Evolutionary conservation across 2,329 filamentous ascomycete genomes (phyloP), one percentile per base, ranked within the genome.

Genomic region (Phoma sp.): DNA sequence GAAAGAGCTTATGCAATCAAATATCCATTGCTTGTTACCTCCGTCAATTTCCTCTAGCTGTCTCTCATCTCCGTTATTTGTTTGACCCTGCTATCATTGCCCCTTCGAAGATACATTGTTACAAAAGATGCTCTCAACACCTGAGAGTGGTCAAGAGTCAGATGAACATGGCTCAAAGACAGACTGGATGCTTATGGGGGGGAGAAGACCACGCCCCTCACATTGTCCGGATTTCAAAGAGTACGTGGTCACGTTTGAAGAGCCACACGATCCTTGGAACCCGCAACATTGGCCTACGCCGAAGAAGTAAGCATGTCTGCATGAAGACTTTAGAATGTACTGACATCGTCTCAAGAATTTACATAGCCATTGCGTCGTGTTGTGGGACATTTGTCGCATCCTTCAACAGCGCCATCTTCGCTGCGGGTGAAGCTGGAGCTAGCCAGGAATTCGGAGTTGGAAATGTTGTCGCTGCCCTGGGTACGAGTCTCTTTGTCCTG

Each of bases 341-440:
- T 32, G n/a, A 40, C 6, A 12, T 2, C 5, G 10, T 7, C 20
- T 25, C 7, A 2, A 49, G 47, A 15, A 12, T 49, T 3, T 36
- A 25, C 18, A n/a, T 42, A 15, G 32, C 47, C 15, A 28, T 18
- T 1, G 14, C 39, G 5, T 12, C 47, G 10, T 49, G 47, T 17
- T 37, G 30, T 23, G 47, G 29, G 14, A 49, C 47, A 14, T 42
- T 49, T n/a, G 38, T 49, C 1, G 38, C 30, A 29, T 49, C 89
- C 3, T 88, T 92, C 63, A 84, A 85, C 52, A 89, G 87, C 18
- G 87, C 85, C 1, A 87, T 87, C 18, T 90, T 85, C 70, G 83
- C 83, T 2, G 84, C 84, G 12, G 84, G 84, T 36, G 70, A 86
- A 12, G 48, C 61, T 6, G 76, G 84, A 38, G 79, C 90, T 47